Conservation (phyloP, 768 basidiomycete genomes). For the Tricholoma furcatifolium region DNA sequence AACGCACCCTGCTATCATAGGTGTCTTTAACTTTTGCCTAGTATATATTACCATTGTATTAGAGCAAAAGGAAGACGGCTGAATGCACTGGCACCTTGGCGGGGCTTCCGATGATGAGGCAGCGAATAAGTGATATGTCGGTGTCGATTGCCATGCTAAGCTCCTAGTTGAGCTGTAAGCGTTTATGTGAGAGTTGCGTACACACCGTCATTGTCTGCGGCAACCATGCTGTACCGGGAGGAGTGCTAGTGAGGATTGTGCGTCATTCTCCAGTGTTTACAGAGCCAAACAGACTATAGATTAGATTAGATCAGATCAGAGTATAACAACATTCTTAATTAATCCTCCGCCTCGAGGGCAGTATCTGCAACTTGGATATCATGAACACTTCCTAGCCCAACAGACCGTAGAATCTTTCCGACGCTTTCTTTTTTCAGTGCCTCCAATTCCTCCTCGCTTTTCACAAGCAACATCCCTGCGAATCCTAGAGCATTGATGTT, state of each 20-base stretch:
- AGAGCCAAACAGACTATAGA: conserved; percentile 9
- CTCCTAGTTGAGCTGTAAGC: not conserved
- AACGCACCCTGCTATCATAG: conserved; percentile 59
- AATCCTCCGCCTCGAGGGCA: conserved; percentile 12
- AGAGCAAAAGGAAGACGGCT: not conserved
- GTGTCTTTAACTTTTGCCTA: conserved; percentile 56
- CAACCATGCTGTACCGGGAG: conserved; percentile 1
- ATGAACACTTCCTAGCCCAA: conserved; percentile 67
- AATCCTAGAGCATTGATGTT: conserved; percentile 88
- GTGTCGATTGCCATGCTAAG: conserved; percentile 1
- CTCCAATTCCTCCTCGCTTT: conserved; percentile 74
- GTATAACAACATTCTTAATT: too few species aligned
- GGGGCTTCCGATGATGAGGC: conserved; percentile 9
- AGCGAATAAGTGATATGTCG: conserved; percentile 7
- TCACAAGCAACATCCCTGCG: conserved; percentile 86
- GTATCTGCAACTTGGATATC: conserved; percentile 60
- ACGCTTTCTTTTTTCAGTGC: conserved; percentile 64
- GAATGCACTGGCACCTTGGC: conserved; percentile 10
- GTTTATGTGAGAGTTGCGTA: not conserved
- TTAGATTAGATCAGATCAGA: conserved; percentile 12
- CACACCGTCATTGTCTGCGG: conserved; percentile 4
- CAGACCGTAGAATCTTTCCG: conserved; percentile 58
- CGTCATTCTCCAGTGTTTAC: not conserved
- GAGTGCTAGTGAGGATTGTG: not conserved
- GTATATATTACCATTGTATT: not conserved